phyloP scores from a whole-genome alignment of 2,329 filamentous ascomycete genomes.

The Microsporum canis region DNA sequence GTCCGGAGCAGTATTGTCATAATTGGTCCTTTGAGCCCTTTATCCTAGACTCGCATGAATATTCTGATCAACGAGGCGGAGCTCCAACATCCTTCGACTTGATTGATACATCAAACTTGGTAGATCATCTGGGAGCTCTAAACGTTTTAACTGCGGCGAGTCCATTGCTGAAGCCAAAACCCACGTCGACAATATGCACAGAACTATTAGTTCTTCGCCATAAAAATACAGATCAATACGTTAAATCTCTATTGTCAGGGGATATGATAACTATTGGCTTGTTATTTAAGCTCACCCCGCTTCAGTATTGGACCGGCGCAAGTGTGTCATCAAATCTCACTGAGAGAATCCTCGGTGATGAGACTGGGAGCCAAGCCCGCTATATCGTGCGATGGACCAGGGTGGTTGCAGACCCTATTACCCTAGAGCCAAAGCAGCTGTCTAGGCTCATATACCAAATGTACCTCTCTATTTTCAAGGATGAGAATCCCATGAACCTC shows the following conservation, averaged over 20 bases:
- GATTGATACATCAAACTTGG: slow-evolving; percentile 45
- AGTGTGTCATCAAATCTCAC: slow-evolving; percentile 19
- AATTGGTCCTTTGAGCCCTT: slow-evolving; percentile 33
- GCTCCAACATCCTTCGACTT: slow-evolving; percentile 42
- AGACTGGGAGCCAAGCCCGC: background rate
- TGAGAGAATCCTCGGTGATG: slow-evolving; percentile 8
- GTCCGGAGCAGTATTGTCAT: slow-evolving; percentile 36
- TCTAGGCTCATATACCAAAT: slow-evolving; percentile 31
- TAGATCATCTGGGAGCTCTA: slow-evolving; percentile 35
- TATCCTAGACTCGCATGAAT: slow-evolving; percentile 34
- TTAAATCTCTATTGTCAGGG: slow-evolving; percentile 38
- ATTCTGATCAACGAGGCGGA: slow-evolving; percentile 19
- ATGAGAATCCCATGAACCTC: slow-evolving; percentile 25
- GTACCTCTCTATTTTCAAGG: slow-evolving; percentile 38
- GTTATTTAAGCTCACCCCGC: slow-evolving; percentile 41
- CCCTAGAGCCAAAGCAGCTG: slow-evolving; percentile 31
- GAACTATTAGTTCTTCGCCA: slow-evolving; percentile 34
- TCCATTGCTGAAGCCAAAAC: slow-evolving; percentile 37
- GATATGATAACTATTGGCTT: slow-evolving; percentile 39
- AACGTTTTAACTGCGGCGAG: slow-evolving; percentile 38
- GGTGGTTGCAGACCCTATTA: background rate
- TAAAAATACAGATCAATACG: slow-evolving; percentile 20
- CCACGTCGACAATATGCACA: slow-evolving; percentile 41
- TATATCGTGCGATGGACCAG: slow-evolving; percentile 7
- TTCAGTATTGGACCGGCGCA: slow-evolving; percentile 42